Base-by-base conservation (phyloP, 2,329 filamentous ascomycete genomes). In the Alternaria burnsii region DNA sequence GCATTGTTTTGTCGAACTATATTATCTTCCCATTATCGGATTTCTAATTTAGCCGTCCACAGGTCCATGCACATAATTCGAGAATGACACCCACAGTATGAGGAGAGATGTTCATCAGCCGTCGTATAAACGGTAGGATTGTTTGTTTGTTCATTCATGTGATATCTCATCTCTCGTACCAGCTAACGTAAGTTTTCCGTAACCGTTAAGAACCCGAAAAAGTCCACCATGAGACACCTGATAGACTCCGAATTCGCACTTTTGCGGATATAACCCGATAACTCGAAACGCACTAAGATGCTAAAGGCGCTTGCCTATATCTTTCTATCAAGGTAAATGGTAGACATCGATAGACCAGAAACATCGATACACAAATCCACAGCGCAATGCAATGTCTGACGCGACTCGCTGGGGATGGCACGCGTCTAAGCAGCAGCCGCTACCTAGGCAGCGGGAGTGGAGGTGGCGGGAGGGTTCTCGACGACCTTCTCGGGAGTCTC, bases 391-490 rank as follows among this genome's bases (percentile, higher is more conserved):
- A 67, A 64, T 66, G 60, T 64, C 55, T 55, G 60, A 68, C 67
- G 61, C 62, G 63, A 43, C 36, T 43, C 52, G 52, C 51, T 55
- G 62, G 55, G 58, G 58, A 9, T 53, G 50, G 61, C 48, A 44
- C 52, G 59, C 48, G 59, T 59, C 62, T 62, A 69, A 55, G 65
- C 63, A 56, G 70, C 65, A 52, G 70, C 62, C 48, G 67, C 63
- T 62, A 71, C 70, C 72, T 78, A 78, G 70, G 75, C 74, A 55
- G 73, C 67, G 62, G 71, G 64, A 48, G 71, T 65, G 38, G 73
- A 71, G 44, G 72, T 72, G 55, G 73, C 66, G 14, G 58, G 58
- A 43, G 73, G 66, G 52, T 69, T 62, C 62, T 73, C 70, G 36
- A 68, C 62, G 14, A 58, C 50, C 62, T 68, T 66, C 40, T 68